These are phyloP conservation scores for Suillus paluster DNA, from an alignment of 768 basidiomycete genomes.

Conservation along the genomic window DNA sequence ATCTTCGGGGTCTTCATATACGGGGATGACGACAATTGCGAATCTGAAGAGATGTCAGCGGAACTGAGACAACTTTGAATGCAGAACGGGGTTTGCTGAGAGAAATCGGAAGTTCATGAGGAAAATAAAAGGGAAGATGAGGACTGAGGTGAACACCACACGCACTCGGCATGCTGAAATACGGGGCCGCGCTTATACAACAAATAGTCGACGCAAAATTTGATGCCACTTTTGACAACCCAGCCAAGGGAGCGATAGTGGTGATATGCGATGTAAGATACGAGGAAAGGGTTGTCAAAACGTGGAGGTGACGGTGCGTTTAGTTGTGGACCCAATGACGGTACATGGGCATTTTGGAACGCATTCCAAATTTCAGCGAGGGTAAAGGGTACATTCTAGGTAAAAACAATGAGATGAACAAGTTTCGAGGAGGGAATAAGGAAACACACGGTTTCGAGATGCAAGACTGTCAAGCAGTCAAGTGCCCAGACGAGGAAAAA, in stretches of 20 bases:
- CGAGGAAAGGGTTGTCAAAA: constrained; percentile 91
- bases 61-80: constrained; percentile 2
- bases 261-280: constrained; percentile 90
- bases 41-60: constrained; percentile 57
- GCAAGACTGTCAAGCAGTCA: constrained; percentile 76
- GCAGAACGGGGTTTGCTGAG: background rate
- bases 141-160: constrained; percentile 11
- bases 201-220: constrained; percentile 96
- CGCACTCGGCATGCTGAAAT: constrained; percentile 94
- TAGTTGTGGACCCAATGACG: constrained; percentile 39
- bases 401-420: constrained; percentile 1
- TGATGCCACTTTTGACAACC: constrained; percentile 95
- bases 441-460: constrained; percentile 65
- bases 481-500: constrained; percentile 88
- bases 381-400: constrained; percentile 57
- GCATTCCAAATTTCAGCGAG: constrained; percentile 64
- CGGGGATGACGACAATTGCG: constrained; percentile 87
- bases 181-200: constrained; percentile 95
- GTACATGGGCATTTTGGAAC: constrained; percentile 61
- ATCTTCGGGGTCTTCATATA: constrained; percentile 85
- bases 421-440: constrained; percentile 13
- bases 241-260: constrained; percentile 96
- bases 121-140: background rate
- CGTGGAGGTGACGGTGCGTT: constrained; percentile 40
- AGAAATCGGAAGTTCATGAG: constrained; percentile 1